Conservation (phyloP, 495 filamentous ascomycete genomes). For the Xylaria intraflava region DNA sequence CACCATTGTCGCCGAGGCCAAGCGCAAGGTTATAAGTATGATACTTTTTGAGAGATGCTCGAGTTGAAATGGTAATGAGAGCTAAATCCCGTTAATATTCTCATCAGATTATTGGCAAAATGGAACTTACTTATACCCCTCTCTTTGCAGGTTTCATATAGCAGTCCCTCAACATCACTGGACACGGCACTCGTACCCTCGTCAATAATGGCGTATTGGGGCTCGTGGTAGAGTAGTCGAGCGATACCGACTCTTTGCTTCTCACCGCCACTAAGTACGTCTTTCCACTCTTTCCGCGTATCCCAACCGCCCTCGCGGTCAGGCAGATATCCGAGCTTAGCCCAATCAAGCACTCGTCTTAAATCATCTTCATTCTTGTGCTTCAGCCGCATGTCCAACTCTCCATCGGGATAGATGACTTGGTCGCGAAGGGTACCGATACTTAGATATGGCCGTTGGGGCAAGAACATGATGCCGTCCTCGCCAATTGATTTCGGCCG, state of each 20-base stretch:
- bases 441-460: slow-evolving; percentile 87
- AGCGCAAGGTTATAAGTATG: slow-evolving; percentile 85
- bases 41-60: slow-evolving; percentile 88
- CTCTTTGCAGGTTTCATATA: slow-evolving; percentile 89
- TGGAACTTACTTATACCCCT: slow-evolving; percentile 72
- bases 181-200: slow-evolving; percentile 92
- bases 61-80: slow-evolving; percentile 87
- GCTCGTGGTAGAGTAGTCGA: slow-evolving; percentile 87
- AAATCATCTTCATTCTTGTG: slow-evolving; percentile 69
- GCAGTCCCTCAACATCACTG: slow-evolving; percentile 85
- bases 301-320: slow-evolving; percentile 96
- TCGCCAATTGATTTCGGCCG: slow-evolving; percentile 71
- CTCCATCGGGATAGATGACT: slow-evolving; percentile 95
- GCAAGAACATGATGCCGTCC: slow-evolving; percentile 97
- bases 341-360: slow-evolving; percentile 69
- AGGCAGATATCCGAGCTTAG: slow-evolving; percentile 79
- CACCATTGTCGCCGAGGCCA: slow-evolving; percentile 58
- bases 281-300: slow-evolving; percentile 95
- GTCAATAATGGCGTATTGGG: slow-evolving; percentile 86
- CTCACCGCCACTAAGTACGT: slow-evolving; percentile 93
- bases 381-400: slow-evolving; percentile 83
- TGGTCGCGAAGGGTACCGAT: slow-evolving; percentile 95
- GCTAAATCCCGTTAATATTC: slow-evolving; percentile 40
- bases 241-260: slow-evolving; percentile 94
- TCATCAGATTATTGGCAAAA: neutral